Conservation (phyloP, 805 yeast species). For the Monosporozyma yasuniensis region DNA sequence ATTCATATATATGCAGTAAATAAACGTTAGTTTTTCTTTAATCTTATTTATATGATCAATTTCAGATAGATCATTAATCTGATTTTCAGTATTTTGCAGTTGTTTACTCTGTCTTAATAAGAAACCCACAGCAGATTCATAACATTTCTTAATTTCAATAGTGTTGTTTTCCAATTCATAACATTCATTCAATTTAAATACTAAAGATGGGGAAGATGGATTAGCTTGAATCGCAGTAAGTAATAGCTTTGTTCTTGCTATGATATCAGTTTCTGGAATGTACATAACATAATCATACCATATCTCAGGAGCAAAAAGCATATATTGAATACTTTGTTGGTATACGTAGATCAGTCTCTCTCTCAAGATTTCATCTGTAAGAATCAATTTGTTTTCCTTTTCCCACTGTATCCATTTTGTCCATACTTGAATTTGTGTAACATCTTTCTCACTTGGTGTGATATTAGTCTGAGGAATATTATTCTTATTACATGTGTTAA, state of each 20-base stretch:
- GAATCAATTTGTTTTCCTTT: slow-evolving; percentile 53
- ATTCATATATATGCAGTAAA: slow-evolving; percentile 63
- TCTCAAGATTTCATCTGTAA: slow-evolving; percentile 41
- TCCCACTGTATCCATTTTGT: slow-evolving; percentile 75
- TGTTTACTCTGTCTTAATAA: slow-evolving; percentile 34
- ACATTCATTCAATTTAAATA: slow-evolving; percentile 58
- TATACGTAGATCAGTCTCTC: slow-evolving; percentile 64
- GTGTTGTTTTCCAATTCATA: slow-evolving; percentile 51
- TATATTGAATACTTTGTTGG: slow-evolving; percentile 46
- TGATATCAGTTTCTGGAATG: slow-evolving; percentile 12
- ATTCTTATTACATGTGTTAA: slow-evolving; percentile 21
- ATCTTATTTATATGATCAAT: slow-evolving; percentile 3
- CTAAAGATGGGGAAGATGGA: slow-evolving; percentile 59
- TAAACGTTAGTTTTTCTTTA: slow-evolving; percentile 41
- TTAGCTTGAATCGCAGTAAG: slow-evolving; percentile 50
- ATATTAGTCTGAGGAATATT: slow-evolving; percentile 19
- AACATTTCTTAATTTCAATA: slow-evolving; percentile 42
- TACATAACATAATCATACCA: slow-evolving; percentile 34
- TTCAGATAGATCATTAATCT: slow-evolving; percentile 2
- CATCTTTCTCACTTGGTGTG: slow-evolving; percentile 8
- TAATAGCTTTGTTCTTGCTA: slow-evolving; percentile 31
- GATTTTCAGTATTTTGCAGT: slow-evolving; percentile 9
- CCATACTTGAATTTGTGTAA: slow-evolving; percentile 48
- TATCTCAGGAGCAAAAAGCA: slow-evolving; percentile 29
- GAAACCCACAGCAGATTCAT: slow-evolving; percentile 41